Percentiles rank a stretch among this genome's conserved stretches.
phyloP scores from a whole-genome alignment of 345 rosid species.

The Camelina laxa region DNA sequence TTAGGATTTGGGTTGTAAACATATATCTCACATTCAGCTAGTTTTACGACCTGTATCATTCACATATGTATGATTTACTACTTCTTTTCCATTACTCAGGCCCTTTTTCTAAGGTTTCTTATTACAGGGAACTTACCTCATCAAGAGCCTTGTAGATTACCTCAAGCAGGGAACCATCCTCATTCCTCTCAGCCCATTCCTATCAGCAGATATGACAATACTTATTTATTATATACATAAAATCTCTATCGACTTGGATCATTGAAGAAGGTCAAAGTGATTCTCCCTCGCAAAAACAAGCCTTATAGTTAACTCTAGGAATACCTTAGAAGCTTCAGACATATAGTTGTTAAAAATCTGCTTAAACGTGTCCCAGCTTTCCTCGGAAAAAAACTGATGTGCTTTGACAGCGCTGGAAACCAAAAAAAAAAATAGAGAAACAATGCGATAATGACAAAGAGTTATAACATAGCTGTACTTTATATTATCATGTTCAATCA shows the following conservation, averaged over 20 bases:
- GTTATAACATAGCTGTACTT: conserved; percentile 18
- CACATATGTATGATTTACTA: conserved; percentile 29
- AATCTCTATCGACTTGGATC: not conserved
- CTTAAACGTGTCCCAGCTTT: conserved; percentile 80
- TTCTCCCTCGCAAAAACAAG: conserved; percentile 11
- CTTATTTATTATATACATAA: not conserved
- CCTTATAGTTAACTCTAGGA: too few relatives aligned
- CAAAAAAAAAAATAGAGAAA: conserved; percentile 47
- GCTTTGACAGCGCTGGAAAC: conserved; percentile 87
- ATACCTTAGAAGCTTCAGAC: conserved; percentile 95
- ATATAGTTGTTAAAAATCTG: conserved; percentile 81
- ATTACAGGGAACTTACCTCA: conserved; percentile 62
- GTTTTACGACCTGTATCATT: conserved; percentile 75
- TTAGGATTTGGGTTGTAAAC: conserved; percentile 81
- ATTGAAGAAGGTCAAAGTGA: conserved; percentile 14
- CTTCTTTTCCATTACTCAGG: conserved; percentile 7
- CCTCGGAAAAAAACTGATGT: conserved; percentile 92
- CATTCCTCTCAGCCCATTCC: conserved; percentile 83
- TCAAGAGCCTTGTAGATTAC: conserved; percentile 83
- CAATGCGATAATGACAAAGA: conserved; percentile 47
- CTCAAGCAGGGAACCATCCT: conserved; percentile 72
- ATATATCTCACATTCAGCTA: conserved; percentile 87
- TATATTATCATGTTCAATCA: conserved; percentile 29
- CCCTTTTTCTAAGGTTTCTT: not conserved
- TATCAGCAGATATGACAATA: conserved; percentile 31